Base-by-base conservation (phyloP, 2,329 filamentous ascomycete genomes). In the Decorospora gaudefroyi region DNA sequence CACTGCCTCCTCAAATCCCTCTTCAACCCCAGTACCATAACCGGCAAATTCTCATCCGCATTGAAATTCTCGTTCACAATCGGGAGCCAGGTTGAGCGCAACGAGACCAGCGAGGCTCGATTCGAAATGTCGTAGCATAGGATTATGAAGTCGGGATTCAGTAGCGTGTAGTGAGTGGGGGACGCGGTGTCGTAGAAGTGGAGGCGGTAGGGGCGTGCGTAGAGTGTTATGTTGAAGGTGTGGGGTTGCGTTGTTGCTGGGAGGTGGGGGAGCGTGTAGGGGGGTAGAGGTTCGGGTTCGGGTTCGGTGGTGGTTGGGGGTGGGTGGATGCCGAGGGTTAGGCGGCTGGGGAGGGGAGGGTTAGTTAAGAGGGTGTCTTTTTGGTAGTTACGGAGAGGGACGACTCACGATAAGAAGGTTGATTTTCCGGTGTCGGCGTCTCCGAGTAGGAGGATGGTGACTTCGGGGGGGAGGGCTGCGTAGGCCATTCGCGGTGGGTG, bases 361-460 rank as follows among this genome's bases (percentile, higher is more conserved):
- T n/a, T 29, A 3, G 18, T n/a, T 10, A 38, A 19, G 10, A 26
- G 8, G 15, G 29, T 23, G 9, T 31, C 16, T 31, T 4, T 12
- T 26, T 11, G 6, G 16, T 16, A n/a, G 19, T 26, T 15, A 16
- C 22, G 16, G 12, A 6, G 16, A 18, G 13, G n/a, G 21, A 22
- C 29, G 23, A 77, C 79, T 65, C 72, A 83, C 79, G 81, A 80
- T 49, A 85, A 67, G 51, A 85, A 84, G 7, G 79, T 82, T 36
- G 81, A 81, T 67, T 84, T 85, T 44, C 82, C 82, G 31, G 82
- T 80, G 36, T 77, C 79, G 25, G 75, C 61, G 46, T 84, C 81
- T 38, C 82, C 82, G 2, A 85, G 71, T 11, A 85, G 69, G 5
- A 85, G 72, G 35, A 85, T 75, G 16, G 70, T 74, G 11, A 57